Evolutionary conservation across 495 filamentous ascomycete species (phyloP), one percentile per base, ranked within the genome.

Genomic region (Penicillium fimorum): DNA sequence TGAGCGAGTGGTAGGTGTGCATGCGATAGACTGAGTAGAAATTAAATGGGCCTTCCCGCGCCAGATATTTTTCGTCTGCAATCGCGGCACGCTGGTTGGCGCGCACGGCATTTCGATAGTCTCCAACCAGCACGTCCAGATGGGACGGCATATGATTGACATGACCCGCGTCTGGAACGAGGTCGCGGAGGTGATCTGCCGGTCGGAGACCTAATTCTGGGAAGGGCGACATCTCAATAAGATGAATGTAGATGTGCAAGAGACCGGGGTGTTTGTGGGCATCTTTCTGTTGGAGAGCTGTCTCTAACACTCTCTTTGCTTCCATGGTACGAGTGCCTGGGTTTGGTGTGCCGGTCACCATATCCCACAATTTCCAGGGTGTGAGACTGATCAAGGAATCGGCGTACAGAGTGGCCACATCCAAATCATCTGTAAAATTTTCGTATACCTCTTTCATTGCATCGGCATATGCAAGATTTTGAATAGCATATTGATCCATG

Each of bases 111-210:
- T 70, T 73, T 2, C 78, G 71, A 63, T 86, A 89, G 58, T 87
- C 82, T 5, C 86, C 86, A 25, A 81, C 75, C 7, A 87, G 70
- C 7, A 87, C 71, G 63, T 89, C 84, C 43, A 89, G 68, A 65
- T 89, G 86, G 0, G 79, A 77, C 0, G 85, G 85, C 85, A 89
- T 89, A 57, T 89, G 86, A 47, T 79, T 75, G 33, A 85, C 66
- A 58, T 89, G 86, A 1, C 85, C 85, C 0, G 81, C 72, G 52
- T 87, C 84, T 0, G 86, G 85, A 17, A 85, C 74, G 0, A 88
- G 75, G 11, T 73, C 73, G 4, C 84, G 79, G n/a, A 89, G 75
- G 25, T 73, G 68, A 56, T 87, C 81, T 0, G 83, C 83, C 0
- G 74, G 73, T 6, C 68, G 64, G 2, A 87, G 62, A 0, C 79